Percentiles rank a stretch among this genome's conserved stretches.
Evolutionary conservation across 1,139 yeast species (phyloP).

Genomic region (Suhomyces wounanorum): DNA sequence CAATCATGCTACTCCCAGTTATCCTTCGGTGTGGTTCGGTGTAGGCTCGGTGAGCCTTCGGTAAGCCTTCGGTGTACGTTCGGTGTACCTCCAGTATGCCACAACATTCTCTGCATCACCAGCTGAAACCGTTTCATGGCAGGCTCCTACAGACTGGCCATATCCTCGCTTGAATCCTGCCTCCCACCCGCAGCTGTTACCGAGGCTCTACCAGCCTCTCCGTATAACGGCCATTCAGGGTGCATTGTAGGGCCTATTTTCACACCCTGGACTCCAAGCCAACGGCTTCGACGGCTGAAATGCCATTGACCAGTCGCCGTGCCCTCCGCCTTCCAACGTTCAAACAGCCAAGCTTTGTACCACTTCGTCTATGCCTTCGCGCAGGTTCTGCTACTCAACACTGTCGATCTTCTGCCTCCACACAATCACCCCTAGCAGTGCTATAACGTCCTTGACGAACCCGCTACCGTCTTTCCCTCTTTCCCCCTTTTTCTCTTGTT

Average conservation of each 20-base stretch:
- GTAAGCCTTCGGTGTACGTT: no score
- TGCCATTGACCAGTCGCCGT: neutral
- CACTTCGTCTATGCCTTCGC: constrained; percentile 5
- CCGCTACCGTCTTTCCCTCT: neutral
- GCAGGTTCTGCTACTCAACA: neutral
- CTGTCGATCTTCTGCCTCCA: neutral
- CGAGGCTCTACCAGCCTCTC: neutral
- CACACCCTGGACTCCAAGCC: neutral
- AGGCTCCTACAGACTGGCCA: neutral
- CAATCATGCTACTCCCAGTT: no score
- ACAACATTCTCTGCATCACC: no score
- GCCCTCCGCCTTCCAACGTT: neutral
- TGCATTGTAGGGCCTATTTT: neutral
- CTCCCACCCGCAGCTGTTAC: neutral
- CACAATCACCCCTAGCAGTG: no score
- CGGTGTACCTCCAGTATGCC: no score
- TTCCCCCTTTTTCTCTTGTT: neutral
- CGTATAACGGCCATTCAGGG: neutral
- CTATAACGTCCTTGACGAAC: no score
- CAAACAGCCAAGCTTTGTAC: constrained; percentile 2
- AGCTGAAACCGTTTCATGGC: no score
- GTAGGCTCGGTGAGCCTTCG: no score
- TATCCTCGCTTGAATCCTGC: no score
- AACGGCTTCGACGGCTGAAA: neutral
- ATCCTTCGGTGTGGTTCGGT: no score